phyloP scores from a whole-genome alignment of 192 early-diverging fungal species.

The Dissophora globulifera region DNA sequence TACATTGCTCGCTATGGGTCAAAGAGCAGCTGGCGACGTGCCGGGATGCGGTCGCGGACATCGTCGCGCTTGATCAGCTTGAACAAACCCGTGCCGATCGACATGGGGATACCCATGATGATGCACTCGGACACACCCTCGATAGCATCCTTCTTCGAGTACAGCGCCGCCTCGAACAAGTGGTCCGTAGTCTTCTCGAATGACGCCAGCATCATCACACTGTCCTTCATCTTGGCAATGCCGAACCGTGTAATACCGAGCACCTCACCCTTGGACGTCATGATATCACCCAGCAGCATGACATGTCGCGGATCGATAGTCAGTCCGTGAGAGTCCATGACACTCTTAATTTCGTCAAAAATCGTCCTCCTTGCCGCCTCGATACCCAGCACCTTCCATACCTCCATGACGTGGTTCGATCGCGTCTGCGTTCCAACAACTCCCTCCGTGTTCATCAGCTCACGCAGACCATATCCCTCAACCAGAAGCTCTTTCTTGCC shows the following conservation, averaged over 20 bases:
- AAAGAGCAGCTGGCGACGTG: slow-evolving; percentile 70
- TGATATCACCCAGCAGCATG: slow-evolving; percentile 96
- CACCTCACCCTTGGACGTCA: slow-evolving; percentile 99
- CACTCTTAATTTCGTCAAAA: slow-evolving; percentile 87
- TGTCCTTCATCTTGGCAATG: slow-evolving; percentile 99
- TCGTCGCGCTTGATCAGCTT: slow-evolving; percentile 82
- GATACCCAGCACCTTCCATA: slow-evolving; percentile 90
- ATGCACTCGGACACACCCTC: slow-evolving; percentile 98
- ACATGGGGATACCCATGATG: slow-evolving; percentile 99
- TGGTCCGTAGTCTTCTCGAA: slow-evolving; percentile 99
- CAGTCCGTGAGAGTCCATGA: slow-evolving; percentile 91
- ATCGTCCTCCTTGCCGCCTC: slow-evolving; percentile 94
- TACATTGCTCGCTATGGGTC: slow-evolving; percentile 60
- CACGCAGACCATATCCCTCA: slow-evolving; percentile 92
- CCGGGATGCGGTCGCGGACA: slow-evolving; percentile 63
- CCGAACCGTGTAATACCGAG: slow-evolving; percentile 99
- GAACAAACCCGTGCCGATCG: slow-evolving; percentile 96
- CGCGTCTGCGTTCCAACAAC: slow-evolving; percentile 80
- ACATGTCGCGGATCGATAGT: slow-evolving; percentile 95
- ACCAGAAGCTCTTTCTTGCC: slow-evolving; percentile 78
- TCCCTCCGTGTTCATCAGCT: slow-evolving; percentile 97
- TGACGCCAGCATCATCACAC: slow-evolving; percentile 98
- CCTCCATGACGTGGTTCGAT: slow-evolving; percentile 96
- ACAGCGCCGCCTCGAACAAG: slow-evolving; percentile 97
- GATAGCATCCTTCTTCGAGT: slow-evolving; percentile 92